Conservation (phyloP, 192 early-diverging fungal genomes). For the Podila epigama region DNA sequence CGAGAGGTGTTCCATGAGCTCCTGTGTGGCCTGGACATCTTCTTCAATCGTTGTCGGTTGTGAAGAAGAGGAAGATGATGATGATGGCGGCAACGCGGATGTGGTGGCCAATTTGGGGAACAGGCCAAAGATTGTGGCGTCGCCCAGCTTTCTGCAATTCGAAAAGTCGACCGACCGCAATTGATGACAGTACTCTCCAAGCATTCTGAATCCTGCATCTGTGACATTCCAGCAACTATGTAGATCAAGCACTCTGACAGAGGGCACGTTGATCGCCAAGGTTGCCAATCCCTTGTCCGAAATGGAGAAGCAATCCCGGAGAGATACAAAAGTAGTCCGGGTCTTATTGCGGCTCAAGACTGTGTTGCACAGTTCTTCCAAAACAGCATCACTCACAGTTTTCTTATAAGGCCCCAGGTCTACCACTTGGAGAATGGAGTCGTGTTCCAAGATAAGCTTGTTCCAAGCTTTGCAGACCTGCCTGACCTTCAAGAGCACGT, state of each 20-base stretch:
- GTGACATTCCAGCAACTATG: slow-evolving; percentile 78
- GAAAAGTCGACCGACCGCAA: slow-evolving; percentile 69
- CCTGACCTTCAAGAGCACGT: slow-evolving; percentile 52
- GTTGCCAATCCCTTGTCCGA: slow-evolving; percentile 64
- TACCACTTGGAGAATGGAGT: slow-evolving; percentile 53
- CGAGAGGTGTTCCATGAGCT: neutral
- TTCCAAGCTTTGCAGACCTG: slow-evolving; percentile 50
- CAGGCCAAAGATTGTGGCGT: slow-evolving; percentile 61
- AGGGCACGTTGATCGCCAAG: slow-evolving; percentile 50
- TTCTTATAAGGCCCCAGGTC: slow-evolving; percentile 69
- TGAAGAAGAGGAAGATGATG: neutral
- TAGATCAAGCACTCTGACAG: slow-evolving; percentile 60
- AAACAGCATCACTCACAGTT: slow-evolving; percentile 57
- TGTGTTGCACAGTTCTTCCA: slow-evolving; percentile 54
- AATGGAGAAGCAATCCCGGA: slow-evolving; percentile 76
- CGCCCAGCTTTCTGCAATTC: slow-evolving; percentile 83
- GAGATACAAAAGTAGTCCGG: slow-evolving; percentile 29
- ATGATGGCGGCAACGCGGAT: neutral
- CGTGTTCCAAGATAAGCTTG: slow-evolving; percentile 54
- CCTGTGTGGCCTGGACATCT: neutral
- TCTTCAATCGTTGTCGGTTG: neutral
- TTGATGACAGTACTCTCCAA: slow-evolving; percentile 55
- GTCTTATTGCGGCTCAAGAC: slow-evolving; percentile 51
- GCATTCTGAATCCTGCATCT: slow-evolving; percentile 60
- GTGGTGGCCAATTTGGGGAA: slow-evolving; percentile 50